These are phyloP conservation scores for Musa schizocarpa DNA, from an alignment of 176 grass and related monocot genomes.

Conservation along the genomic window DNA sequence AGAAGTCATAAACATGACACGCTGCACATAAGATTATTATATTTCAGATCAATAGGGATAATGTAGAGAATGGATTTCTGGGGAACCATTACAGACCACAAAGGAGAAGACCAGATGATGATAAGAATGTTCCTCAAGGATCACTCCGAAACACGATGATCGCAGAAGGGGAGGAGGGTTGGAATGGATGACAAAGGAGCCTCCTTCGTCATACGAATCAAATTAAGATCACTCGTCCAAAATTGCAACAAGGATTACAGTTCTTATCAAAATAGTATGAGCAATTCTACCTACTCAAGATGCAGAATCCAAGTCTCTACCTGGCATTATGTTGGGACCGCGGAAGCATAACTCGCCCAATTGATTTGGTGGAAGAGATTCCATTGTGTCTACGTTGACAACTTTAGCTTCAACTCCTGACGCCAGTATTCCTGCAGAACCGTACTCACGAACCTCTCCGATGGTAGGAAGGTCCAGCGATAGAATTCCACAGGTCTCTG, in stretches of 20 bases:
- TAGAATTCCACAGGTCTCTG: slow-evolving; percentile 75
- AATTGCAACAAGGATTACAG: background rate
- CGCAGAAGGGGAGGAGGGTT: too few relatives aligned
- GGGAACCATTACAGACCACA: too few relatives aligned
- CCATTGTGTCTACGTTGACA: slow-evolving; percentile 43
- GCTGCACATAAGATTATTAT: too few relatives aligned
- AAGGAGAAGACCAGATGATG: too few relatives aligned
- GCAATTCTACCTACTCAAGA: background rate
- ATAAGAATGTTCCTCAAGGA: too few relatives aligned
- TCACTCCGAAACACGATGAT: too few relatives aligned
- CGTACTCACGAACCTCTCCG: slow-evolving; percentile 42
- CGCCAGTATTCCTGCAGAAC: slow-evolving; percentile 68
- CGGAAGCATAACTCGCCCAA: slow-evolving; percentile 76
- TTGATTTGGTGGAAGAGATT: slow-evolving; percentile 60
- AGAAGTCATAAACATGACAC: too few relatives aligned
- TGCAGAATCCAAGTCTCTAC: slow-evolving; percentile 25
- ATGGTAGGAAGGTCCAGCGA: slow-evolving; percentile 41
- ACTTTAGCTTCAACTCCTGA: slow-evolving; percentile 65
- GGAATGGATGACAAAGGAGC: too few relatives aligned
- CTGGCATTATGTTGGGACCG: slow-evolving; percentile 88
- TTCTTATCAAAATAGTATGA: background rate
- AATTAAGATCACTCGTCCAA: too few relatives aligned
- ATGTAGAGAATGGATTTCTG: too few relatives aligned
- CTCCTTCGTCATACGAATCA: too few relatives aligned
- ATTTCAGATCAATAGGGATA: too few relatives aligned